A percentile compares a stretch with the other conserved stretches of the same genome.
These are phyloP conservation scores for Thelephora ganbajun DNA, from an alignment of 768 basidiomycete species.

Conservation along the genomic window DNA sequence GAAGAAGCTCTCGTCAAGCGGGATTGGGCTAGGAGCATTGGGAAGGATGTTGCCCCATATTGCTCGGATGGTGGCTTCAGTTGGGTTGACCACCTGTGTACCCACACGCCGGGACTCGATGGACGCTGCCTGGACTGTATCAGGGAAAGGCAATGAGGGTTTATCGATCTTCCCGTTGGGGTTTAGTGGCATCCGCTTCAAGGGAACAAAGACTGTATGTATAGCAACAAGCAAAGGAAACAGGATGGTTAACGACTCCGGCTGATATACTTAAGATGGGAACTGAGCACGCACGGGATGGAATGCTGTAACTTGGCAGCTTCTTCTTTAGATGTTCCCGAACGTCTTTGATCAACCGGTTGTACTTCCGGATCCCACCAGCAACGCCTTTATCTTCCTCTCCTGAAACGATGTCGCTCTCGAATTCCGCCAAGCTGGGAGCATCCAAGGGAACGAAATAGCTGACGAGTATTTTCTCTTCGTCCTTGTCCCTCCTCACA, in stretches of 20 bases:
- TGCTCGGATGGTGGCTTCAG: slow-evolving; percentile 67
- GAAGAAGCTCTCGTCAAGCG: slow-evolving; percentile 91
- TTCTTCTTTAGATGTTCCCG: slow-evolving; percentile 95
- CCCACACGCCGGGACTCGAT: slow-evolving; percentile 25
- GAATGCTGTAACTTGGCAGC: slow-evolving; percentile 87
- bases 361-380: slow-evolving; percentile 73
- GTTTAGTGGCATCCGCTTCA: slow-evolving; percentile 91
- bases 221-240: slow-evolving; percentile 2
- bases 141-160: slow-evolving; percentile 95
- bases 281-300: slow-evolving; percentile 47
- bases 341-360: slow-evolving; percentile 83
- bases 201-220: slow-evolving; percentile 85
- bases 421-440: slow-evolving; percentile 49
- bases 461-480: slow-evolving; percentile 95
- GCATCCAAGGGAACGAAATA: slow-evolving; percentile 89
- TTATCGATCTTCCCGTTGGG: slow-evolving; percentile 99
- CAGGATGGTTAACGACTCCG: not conserved
- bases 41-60: slow-evolving; percentile 81
- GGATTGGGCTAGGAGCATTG: slow-evolving; percentile 61
- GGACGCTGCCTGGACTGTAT: slow-evolving; percentile 59
- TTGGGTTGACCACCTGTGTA: slow-evolving; percentile 36
- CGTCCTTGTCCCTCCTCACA: slow-evolving; percentile 93
- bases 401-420: slow-evolving; percentile 42
- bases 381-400: slow-evolving; percentile 44
- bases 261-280: not conserved